Base-by-base conservation (phyloP, 306 rosid species). In the Dryas octopetala region DNA sequence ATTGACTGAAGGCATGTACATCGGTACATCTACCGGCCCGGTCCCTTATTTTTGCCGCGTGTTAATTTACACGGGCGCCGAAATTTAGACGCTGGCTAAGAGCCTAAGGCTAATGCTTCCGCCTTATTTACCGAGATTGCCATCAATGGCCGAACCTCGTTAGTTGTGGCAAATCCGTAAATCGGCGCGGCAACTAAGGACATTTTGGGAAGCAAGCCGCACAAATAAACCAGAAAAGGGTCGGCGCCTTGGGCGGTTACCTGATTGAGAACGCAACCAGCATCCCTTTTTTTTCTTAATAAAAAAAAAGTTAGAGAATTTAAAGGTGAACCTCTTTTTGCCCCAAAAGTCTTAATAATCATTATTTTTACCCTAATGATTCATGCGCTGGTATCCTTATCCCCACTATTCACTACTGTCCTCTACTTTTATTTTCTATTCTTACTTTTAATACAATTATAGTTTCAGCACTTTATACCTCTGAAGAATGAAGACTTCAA, bases 241-340 rank as follows among this genome's bases (percentile, higher is more conserved):
- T 2, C 76, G 62, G 62, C 74, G 14, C 67, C 58, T 17, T 65
- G 78, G 84, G 68, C 82, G 75, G 76, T 75, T 74, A 61, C 52
- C 77, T 40, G 13, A 72, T 32, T 68, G 76, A 67, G 72, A 67
- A 43, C 7, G 38, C 80, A 71, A 65, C 73, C 57, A 32, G 10
- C 12, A 49, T 52, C 64, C 26, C 49, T 44, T 85, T 41, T 73
- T 28, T 45, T 0, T 48, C 23, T 23, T 23, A 23, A 23, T 50
- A 58, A 23, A 8, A 19, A 28, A 9, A 0, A 15, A 9, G 19
- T 32, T 32, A 32, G 60, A 71, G 51, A 61, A 59, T 43, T 49
- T 55, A 89, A 86, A 80, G 87, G 57, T 12, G 43, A 67, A 61
- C 32, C 40, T 78, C 90, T 86, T 86, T 88, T 59, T 57, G 59